Percentiles rank a stretch among this genome's conserved stretches.
These are phyloP conservation scores for Lachnellula occidentalis DNA, from an alignment of 2,329 filamentous ascomycete genomes.

Conservation along the genomic window DNA sequence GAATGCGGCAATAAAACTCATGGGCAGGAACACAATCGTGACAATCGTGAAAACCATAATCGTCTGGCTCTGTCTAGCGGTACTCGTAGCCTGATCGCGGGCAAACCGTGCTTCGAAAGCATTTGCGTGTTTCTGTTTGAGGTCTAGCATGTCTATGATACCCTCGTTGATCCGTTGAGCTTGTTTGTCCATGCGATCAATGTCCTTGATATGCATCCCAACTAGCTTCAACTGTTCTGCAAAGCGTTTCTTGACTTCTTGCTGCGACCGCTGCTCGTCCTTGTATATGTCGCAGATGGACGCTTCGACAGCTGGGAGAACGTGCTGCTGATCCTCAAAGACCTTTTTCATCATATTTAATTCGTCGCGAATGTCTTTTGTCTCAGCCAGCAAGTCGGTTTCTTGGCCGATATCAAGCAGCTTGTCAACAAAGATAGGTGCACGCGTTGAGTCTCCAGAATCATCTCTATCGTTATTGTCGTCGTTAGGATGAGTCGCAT, in stretches of 20 bases:
- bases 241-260: slow-evolving; percentile 22
- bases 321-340: slow-evolving; percentile 29
- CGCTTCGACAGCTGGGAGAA: slow-evolving; percentile 21
- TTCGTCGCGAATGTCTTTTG: slow-evolving; percentile 44
- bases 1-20: slow-evolving; percentile 26
- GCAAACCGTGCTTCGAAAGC: slow-evolving; percentile 28
- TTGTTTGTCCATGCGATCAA: slow-evolving; percentile 69
- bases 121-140: slow-evolving; percentile 28
- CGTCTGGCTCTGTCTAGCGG: slow-evolving; percentile 26
- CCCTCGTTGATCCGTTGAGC: slow-evolving; percentile 69
- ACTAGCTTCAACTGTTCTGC: slow-evolving; percentile 19
- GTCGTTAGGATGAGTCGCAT: slow-evolving; percentile 1
- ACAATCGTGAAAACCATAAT: slow-evolving; percentile 32
- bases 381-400: slow-evolving; percentile 38
- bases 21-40: slow-evolving; percentile 30
- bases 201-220: slow-evolving; percentile 21
- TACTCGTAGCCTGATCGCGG: slow-evolving; percentile 23
- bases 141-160: slow-evolving; percentile 59
- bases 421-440: slow-evolving; percentile 25
- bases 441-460: slow-evolving; percentile 17
- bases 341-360: slow-evolving; percentile 42
- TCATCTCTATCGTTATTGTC: slow-evolving; percentile 16
- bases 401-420: slow-evolving; percentile 39
- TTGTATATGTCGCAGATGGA: slow-evolving; percentile 22
- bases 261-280: slow-evolving; percentile 16